Conservation (phyloP, 768 basidiomycete species). For the Saitozyma podzolica region DNA sequence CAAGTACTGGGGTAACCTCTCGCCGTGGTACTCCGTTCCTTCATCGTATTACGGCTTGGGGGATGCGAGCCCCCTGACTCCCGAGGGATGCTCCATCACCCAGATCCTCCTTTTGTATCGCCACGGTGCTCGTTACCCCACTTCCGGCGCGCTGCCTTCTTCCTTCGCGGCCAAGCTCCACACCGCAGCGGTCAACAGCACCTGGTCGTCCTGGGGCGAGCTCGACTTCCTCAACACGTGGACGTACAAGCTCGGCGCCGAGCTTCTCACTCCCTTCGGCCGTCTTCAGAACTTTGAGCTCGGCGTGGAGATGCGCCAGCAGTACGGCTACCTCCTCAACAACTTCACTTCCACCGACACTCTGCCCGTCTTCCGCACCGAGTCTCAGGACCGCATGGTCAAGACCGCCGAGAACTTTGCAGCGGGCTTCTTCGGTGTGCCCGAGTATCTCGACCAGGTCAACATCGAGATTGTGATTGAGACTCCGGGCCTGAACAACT, state of each 20-base stretch:
- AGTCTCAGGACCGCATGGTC: constrained; percentile 61
- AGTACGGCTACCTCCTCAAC: constrained; percentile 43
- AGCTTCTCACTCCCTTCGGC: constrained; percentile 41
- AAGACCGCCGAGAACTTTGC: constrained; percentile 61
- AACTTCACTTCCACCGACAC: constrained; percentile 43
- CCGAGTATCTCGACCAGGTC: constrained; percentile 55
- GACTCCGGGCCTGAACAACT: constrained; percentile 42
- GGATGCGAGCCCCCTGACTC: constrained; percentile 41
- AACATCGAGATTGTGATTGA: constrained; percentile 51
- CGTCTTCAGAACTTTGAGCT: constrained; percentile 48
- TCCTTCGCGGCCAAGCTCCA: constrained; percentile 41
- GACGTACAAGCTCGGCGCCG: constrained; percentile 43
- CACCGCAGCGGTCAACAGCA: constrained; percentile 29
- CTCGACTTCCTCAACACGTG: constrained; percentile 43
- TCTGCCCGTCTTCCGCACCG: constrained; percentile 61
- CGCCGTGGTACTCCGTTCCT: constrained; percentile 46
- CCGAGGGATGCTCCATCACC: constrained; percentile 43
- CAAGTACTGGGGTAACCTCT: constrained; percentile 50
- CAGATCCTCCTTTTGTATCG: constrained; percentile 44
- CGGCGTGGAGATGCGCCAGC: constrained; percentile 38
- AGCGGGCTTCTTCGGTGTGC: constrained; percentile 60
- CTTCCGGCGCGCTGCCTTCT: constrained; percentile 37
- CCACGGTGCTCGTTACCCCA: constrained; percentile 51
- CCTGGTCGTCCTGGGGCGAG: constrained; percentile 27
- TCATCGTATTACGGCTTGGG: constrained; percentile 45